phyloP scores from a whole-genome alignment of 495 filamentous ascomycete genomes.

The Podospora conica region DNA sequence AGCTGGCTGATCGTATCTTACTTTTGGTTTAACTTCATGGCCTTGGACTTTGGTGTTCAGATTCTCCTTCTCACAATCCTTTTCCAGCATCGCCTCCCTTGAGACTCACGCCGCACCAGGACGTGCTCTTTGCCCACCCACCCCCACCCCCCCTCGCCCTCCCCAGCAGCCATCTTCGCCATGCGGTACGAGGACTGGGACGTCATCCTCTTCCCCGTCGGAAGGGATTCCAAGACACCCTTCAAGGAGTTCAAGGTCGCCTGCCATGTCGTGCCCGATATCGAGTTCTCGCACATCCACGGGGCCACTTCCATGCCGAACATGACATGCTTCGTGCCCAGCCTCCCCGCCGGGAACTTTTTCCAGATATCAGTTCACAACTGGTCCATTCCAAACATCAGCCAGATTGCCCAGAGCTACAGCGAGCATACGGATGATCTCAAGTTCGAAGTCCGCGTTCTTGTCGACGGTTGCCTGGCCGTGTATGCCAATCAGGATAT shows the following conservation, averaged over 20 bases:
- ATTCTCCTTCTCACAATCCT: neutral
- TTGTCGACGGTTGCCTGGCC: constrained; percentile 62
- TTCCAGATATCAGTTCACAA: constrained; percentile 78
- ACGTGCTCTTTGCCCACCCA: neutral
- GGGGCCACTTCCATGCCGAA: constrained; percentile 52
- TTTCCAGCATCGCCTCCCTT: neutral
- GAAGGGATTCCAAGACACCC: constrained; percentile 49
- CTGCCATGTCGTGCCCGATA: constrained; percentile 69
- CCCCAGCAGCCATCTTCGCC: neutral
- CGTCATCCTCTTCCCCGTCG: constrained; percentile 66
- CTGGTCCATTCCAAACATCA: constrained; percentile 65
- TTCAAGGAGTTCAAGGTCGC: constrained; percentile 82
- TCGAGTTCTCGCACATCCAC: constrained; percentile 41
- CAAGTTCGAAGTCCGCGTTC: constrained; percentile 62
- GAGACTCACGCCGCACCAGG: neutral
- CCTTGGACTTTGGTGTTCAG: neutral
- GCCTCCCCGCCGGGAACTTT: constrained; percentile 49
- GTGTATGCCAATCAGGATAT: constrained; percentile 45
- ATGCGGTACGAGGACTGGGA: constrained; percentile 55
- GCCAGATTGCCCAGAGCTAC: constrained; percentile 52
- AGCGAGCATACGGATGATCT: constrained; percentile 55
- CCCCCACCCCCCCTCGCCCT: neutral
- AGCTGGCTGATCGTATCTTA: neutral
- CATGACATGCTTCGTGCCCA: constrained; percentile 72
- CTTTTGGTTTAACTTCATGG: neutral